Base-by-base conservation (phyloP, 75 land plant genomes). In the Chamaecyparis obtusa region DNA sequence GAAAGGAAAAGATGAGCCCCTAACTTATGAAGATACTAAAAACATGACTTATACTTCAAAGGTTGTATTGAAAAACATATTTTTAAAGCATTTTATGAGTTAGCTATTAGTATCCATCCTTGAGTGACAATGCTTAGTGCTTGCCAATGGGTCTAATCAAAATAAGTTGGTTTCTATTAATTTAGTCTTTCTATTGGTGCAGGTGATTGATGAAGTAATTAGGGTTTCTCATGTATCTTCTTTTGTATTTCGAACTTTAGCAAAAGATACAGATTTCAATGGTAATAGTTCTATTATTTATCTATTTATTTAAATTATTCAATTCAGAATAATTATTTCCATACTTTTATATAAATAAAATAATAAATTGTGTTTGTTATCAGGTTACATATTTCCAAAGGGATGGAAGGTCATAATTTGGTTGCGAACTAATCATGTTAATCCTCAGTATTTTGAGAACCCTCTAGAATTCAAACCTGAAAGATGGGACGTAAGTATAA, bases 381-480 rank as follows among this genome's bases (percentile, higher is more conserved):
- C 85, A 92, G 93, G 93, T 43, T 90, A 88, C 43, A 85, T 36
- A 74, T 76, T 92, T 56, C 93, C 93, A 1, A 92, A 85, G n/a
- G 91, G 86, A 24, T 92, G 93, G 93, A 86, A 86, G 27, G 88
- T 92, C 51, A 72, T 87, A n/a, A 27, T 86, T 5, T 92, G 91
- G 91, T 21, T 87, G 57, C 79, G 91, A 84, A 60, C 87, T 83
- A 56, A 88, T 35, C 93, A 92, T 56, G 85, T 89, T 35, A 88
- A 88, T 90, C 91, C 91, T 9, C 84, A 86, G 9, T 86, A 89
- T 56, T 90, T 89, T 44, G 83, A 87, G 3, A 81, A 90, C 44
- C 91, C 93, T 9, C 19, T 86, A 51, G 44, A 78, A 74, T 92
- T 92, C 83, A 84, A 92, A 24, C 93, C 93, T 21, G 93, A 92